Evolutionary conservation across 75 land plant genomes (phyloP), one percentile per base, ranked within the genome.

Genomic region (Picea sitchensis): DNA sequence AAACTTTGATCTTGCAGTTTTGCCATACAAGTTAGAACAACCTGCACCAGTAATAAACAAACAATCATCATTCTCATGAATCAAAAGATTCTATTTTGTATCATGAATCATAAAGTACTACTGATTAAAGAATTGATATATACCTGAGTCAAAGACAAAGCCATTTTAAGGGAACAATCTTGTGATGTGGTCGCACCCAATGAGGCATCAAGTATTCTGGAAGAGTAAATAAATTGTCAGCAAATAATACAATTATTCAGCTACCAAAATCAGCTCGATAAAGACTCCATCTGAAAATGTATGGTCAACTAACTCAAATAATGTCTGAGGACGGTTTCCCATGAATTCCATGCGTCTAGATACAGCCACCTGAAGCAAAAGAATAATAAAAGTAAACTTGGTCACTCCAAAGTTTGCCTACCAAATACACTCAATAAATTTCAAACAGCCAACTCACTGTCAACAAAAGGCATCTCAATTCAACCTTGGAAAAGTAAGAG

Each of bases 141-240:
- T 78, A 93, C 99, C 86, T 95, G 92, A 69, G 89, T 90, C 80
- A 97, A 85, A 31, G 84, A 79, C 57, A 83, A 65, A 20, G 99
- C 95, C 99, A 97, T 97, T 77, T 86, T 93, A 17, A 94, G 81
- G 56, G 99, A 97, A 78, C 98, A 95, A 82, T 97, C 95, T 68
- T 89, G 89, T 77, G 99, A 97, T 65, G 88, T 91, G 68, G 91
- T 90, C 12, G 92, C 91, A 78, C 78, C 84, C 74, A 97, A 76
- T 31, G 91, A 84, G 14, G 94, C 88, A 90, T 95, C 94, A 81
- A 97, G 82, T 75, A 95, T 67, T 77, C 99, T 97, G 85, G 31
- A 54, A 73, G 3, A 75, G 81, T 32, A 82, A 41, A 34, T 23
- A 73, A 67, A 5, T 31, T 2, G 57, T 26, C 5, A 63, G 8